Base-by-base conservation (phyloP, 176 grass and related monocot species). In the Oryza glumipatula region DNA sequence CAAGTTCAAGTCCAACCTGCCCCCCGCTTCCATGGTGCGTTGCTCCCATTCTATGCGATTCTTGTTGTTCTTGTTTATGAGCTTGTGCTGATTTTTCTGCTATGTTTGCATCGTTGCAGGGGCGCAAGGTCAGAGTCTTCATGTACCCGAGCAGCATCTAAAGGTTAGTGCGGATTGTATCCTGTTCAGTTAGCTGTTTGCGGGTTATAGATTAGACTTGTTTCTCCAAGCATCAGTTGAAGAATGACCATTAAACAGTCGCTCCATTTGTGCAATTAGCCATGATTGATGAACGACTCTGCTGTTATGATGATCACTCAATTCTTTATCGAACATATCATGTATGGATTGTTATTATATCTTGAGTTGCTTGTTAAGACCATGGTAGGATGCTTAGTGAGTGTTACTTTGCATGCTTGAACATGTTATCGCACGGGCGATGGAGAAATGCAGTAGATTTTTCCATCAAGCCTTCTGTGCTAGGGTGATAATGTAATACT, bases 71-170 rank as follows among this genome's bases (percentile, higher is more conserved):
- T 5, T 22, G 13, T 35, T 56, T 7, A 5, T 1, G 17, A 0
- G 58, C 58, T 28, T 83, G 45, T 7, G 22, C 74, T 90, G 44
- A 92, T 56, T 71, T 2, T 67, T 7, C 17, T 79, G 16, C 41
- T 14, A 24, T 41, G 4, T 64, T 64, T 89, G 17, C 19, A 16
- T 43, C 47, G 11, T 36, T 78, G 21, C 77, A 96, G 91, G 94
- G 94, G 10, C 63, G 81, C n/a, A 93, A 96, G 88, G 91, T 96
- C 60, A 85, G 94, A 68, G 89, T 93, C 66, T 93, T 93, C 91
- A 96, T 96, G 94, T 93, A 93, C 79, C 91, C 94, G 39, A 96
- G 91, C 91, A 96, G 86, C 77, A 93, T 96, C 88, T 93, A 76
- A 79, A 89, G 91, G 91, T 93, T 19, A 15, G 87, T 39, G 47